phyloP scores from a whole-genome alignment of 352 stramenopile species.

The Phytophthora fragariae region DNA sequence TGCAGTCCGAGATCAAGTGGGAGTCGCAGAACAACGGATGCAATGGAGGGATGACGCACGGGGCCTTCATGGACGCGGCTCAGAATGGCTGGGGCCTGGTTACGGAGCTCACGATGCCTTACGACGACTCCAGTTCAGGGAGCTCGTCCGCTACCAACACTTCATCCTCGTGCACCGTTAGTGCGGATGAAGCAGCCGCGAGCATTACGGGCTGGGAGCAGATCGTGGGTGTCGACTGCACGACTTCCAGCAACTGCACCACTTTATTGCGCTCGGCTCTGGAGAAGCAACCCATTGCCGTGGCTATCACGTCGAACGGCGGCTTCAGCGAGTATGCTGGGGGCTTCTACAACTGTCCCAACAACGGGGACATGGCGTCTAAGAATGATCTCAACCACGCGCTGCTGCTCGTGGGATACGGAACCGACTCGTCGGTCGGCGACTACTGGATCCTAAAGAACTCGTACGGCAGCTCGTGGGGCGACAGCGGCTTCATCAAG shows the following conservation, averaged over 20 bases:
- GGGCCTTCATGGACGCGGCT: constrained; percentile 78
- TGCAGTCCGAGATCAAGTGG: constrained; percentile 75
- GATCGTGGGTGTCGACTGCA: constrained; percentile 69
- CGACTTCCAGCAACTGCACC: constrained; percentile 55
- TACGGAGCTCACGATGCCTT: constrained; percentile 78
- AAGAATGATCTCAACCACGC: constrained; percentile 84
- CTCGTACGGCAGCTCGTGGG: constrained; percentile 79
- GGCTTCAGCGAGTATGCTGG: constrained; percentile 76
- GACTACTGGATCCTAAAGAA: constrained; percentile 91
- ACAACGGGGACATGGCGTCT: constrained; percentile 64
- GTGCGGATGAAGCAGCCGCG: constrained; percentile 54
- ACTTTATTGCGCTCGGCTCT: constrained; percentile 65
- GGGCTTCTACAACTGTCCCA: constrained; percentile 78
- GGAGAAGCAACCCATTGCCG: constrained; percentile 72
- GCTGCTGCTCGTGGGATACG: constrained; percentile 80
- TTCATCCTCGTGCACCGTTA: constrained; percentile 45
- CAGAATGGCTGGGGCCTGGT: constrained; percentile 70
- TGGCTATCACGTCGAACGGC: constrained; percentile 79
- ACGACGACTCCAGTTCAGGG: constrained; percentile 60
- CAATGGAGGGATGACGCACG: constrained; percentile 86
- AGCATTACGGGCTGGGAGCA: constrained; percentile 81
- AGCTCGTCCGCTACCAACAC: constrained; percentile 37
- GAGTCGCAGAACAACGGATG: constrained; percentile 81
- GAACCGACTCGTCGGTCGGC: constrained; percentile 56
- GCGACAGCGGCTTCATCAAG: constrained; percentile 68